Evolutionary conservation across 768 basidiomycete species (phyloP).

Genomic region (Phaffia australis): DNA sequence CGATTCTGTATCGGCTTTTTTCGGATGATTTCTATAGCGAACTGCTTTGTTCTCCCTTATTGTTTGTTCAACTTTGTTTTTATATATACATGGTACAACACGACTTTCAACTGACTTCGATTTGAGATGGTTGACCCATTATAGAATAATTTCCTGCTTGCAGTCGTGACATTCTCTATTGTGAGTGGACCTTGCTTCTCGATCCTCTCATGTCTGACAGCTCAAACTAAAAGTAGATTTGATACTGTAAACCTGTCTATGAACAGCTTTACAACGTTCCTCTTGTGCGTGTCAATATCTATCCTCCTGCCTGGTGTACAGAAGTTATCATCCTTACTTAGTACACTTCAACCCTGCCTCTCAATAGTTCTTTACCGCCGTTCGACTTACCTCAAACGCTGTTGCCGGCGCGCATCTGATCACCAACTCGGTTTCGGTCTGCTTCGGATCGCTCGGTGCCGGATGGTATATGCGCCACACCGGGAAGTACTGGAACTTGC

Average conservation of each 20-base stretch:
- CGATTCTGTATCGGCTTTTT: neutral
- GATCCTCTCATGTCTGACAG: neutral
- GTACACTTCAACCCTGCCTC: neutral
- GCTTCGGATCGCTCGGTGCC: conserved; percentile 72
- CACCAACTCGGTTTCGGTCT: conserved; percentile 79
- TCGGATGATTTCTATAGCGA: neutral
- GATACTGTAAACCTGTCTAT: neutral
- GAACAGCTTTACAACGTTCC: conserved; percentile 24
- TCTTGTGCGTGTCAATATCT: conserved; percentile 1
- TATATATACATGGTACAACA: conserved; percentile 45
- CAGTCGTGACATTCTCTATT: conserved; percentile 70
- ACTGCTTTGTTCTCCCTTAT: conserved; percentile 50
- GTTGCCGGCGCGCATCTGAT: conserved; percentile 50
- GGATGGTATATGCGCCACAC: conserved; percentile 51
- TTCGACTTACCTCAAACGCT: conserved; percentile 6
- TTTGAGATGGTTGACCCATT: too few relatives aligned
- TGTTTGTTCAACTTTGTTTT: conserved; percentile 45
- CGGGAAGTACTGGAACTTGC: conserved; percentile 61
- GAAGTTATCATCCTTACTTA: conserved; percentile 10
- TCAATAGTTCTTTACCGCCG: conserved; percentile 10
- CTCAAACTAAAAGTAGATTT: neutral
- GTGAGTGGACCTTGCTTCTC: conserved; percentile 32
- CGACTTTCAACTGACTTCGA: conserved; percentile 67
- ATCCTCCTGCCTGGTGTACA: neutral
- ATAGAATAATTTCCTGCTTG: conserved; percentile 66